A percentile compares a stretch with the other conserved stretches of the same genome.
Evolutionary conservation across 2,329 filamentous ascomycete genomes (phyloP).

Genomic region (Trichoderma sp.): DNA sequence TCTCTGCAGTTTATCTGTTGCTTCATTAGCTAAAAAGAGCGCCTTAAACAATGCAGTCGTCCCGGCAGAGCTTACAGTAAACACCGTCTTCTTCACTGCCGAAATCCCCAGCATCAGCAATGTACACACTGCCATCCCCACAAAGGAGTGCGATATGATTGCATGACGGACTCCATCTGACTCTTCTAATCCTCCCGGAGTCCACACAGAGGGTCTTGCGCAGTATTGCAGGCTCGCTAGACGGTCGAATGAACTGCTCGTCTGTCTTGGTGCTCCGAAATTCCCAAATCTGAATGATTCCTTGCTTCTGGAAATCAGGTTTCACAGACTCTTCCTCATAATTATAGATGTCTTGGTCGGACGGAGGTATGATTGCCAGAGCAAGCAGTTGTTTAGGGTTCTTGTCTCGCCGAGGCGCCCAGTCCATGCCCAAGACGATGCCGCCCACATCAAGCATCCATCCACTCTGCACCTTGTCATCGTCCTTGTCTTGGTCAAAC

Average conservation of each 20-base stretch:
- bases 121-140: conserved; percentile 48
- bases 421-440: conserved; percentile 50
- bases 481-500: conserved; percentile 26
- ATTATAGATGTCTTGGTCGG: conserved; percentile 45
- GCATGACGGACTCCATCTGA: conserved; percentile 53
- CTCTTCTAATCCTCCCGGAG: conserved; percentile 48
- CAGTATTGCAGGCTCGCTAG: conserved; percentile 37
- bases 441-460: conserved; percentile 56
- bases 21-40: conserved; percentile 25
- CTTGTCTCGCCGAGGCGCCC: conserved; percentile 42
- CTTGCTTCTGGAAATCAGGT: conserved; percentile 40
- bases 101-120: conserved; percentile 40
- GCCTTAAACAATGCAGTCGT: neutral
- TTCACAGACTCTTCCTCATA: conserved; percentile 38
- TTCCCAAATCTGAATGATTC: conserved; percentile 53
- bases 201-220: conserved; percentile 46
- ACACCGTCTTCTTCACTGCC: conserved; percentile 31
- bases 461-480: conserved; percentile 35
- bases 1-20: conserved; percentile 43
- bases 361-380: conserved; percentile 48
- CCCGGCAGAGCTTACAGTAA: conserved; percentile 40
- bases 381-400: conserved; percentile 48
- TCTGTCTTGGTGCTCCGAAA: conserved; percentile 35
- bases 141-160: conserved; percentile 49
- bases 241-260: conserved; percentile 34